Base-by-base conservation (phyloP, 2,329 filamentous ascomycete species). In the Aspergillus sp. region DNA sequence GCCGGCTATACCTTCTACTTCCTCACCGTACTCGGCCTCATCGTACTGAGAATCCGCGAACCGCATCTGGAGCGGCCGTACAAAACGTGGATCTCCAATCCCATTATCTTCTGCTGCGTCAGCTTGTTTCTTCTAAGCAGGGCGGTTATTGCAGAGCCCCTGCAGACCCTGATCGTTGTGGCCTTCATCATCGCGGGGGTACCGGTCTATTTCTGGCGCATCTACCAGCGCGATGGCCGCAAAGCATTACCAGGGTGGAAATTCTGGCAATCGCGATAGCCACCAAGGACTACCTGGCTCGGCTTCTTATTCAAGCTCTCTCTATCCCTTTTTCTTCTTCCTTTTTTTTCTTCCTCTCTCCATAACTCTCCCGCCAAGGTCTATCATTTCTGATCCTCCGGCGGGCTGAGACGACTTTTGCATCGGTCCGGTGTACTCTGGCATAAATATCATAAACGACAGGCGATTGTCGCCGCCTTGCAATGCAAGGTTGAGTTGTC, bases 1-100 rank as follows among this genome's bases (percentile, higher is more conserved):
- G 95, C 95, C 0, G 93, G 93, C 14, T 99, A 99, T 75, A 91
- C 91, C 0, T 99, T 99, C 73, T 99, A 99, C 79, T 99, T 99
- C 75, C 80, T 96, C 57, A 96, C 94, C 0, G 95, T 99, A 0
- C 85, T 99, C 0, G 95, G 95, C 0, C 83, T 99, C 52, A 97
- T 99, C 63, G 85, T 99, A 55, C 82, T 99, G 62, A 85, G 95
- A 31, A 91, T 98, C 31, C 85, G 85, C 63, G 95, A 99, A 75
- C 95, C 95, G 4, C 82, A 88, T 63, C 83, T 99, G 50, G 92
- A 97, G 74, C 81, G 95, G 26, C 94, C 95, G 0, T 99, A 99
- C 77, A 89, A 87, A 74, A 96, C 93, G 3, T 99, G 94, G 95
- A 96, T 99, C 71, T 90, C 89, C 0, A 99, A 95, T 2, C 95